Evolutionary conservation across 2,329 filamentous ascomycete genomes (phyloP).

Genomic region (Xylariaceae sp.): DNA sequence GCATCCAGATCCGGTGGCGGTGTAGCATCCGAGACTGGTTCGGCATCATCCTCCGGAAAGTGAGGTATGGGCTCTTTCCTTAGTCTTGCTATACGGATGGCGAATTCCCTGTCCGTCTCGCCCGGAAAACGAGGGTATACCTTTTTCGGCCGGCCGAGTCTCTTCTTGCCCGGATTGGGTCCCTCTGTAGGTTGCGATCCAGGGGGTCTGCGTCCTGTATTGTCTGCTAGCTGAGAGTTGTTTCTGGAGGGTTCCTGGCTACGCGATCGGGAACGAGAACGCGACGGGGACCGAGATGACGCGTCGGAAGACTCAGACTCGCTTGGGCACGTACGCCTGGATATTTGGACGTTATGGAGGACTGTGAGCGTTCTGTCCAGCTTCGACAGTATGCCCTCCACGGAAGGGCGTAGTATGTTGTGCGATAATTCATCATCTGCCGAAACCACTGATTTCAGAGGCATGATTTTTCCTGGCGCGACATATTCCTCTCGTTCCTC

Average conservation of each 20-base stretch:
- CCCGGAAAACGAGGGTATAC: conserved; percentile 36
- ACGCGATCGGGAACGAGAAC: conserved; percentile 8
- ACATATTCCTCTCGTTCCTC: neutral
- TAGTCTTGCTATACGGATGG: conserved; percentile 42
- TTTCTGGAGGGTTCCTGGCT: neutral
- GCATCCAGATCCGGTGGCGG: conserved; percentile 8
- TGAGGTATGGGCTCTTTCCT: conserved; percentile 33
- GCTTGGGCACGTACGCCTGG: conserved; percentile 37
- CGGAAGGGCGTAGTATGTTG: conserved; percentile 59
- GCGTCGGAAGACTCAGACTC: conserved; percentile 28
- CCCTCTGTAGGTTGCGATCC: conserved; percentile 2
- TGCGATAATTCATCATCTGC: conserved; percentile 66
- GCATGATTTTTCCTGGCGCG: conserved; percentile 3
- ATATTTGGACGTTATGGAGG: conserved; percentile 62
- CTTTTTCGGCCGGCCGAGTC: conserved; percentile 39
- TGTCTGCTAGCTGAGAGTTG: neutral
- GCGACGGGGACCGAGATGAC: conserved; percentile 12
- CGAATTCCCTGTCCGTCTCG: conserved; percentile 44
- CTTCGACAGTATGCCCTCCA: conserved; percentile 63
- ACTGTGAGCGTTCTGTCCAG: conserved; percentile 65
- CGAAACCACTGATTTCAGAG: conserved; percentile 50
- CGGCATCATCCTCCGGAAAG: conserved; percentile 21
- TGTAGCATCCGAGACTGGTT: conserved; percentile 13
- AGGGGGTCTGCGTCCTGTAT: conserved; percentile 2
- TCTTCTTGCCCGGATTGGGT: conserved; percentile 14